Evolutionary conservation across 495 filamentous ascomycete genomes (phyloP).

Genomic region (Hypoxylon fragiforme): DNA sequence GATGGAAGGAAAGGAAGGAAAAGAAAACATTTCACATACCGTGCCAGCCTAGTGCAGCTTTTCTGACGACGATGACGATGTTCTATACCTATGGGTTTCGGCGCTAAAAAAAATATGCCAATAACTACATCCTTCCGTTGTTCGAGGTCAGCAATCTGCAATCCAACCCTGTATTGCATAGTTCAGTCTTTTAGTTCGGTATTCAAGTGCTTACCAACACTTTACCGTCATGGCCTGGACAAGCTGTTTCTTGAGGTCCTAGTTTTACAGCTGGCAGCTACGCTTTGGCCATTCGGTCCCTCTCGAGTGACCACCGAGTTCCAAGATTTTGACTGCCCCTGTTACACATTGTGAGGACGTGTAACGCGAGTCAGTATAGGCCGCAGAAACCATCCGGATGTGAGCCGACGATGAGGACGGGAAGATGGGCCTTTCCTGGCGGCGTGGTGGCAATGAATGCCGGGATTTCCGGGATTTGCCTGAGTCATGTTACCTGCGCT

Average conservation of each 20-base stretch:
- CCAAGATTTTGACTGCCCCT: conserved; percentile 14
- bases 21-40: conserved; percentile 14
- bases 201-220: conserved; percentile 13
- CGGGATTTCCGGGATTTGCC: conserved; percentile 24
- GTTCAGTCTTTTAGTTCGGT: conserved; percentile 20
- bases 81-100: too few species aligned
- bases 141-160: conserved; percentile 6
- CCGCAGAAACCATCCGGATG: conserved; percentile 9
- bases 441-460: conserved; percentile 16
- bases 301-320: conserved; percentile 8
- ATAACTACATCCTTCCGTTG: neutral
- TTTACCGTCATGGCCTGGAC: conserved; percentile 17
- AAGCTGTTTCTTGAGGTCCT: conserved; percentile 10
- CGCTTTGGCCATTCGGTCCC: too few species aligned
- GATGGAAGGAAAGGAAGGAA: too few species aligned
- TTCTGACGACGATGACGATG: too few species aligned
- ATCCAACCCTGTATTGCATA: conserved; percentile 10
- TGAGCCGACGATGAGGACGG: conserved; percentile 7
- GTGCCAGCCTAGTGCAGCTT: conserved; percentile 15
- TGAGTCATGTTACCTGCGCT: conserved; percentile 28
- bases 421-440: neutral
- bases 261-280: too few species aligned
- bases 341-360: conserved; percentile 4
- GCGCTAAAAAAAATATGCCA: too few species aligned
- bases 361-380: conserved; percentile 14